These are phyloP conservation scores for Coemansia sp. DNA, from an alignment of 371 early-diverging fungal genomes.

Conservation along the genomic window DNA sequence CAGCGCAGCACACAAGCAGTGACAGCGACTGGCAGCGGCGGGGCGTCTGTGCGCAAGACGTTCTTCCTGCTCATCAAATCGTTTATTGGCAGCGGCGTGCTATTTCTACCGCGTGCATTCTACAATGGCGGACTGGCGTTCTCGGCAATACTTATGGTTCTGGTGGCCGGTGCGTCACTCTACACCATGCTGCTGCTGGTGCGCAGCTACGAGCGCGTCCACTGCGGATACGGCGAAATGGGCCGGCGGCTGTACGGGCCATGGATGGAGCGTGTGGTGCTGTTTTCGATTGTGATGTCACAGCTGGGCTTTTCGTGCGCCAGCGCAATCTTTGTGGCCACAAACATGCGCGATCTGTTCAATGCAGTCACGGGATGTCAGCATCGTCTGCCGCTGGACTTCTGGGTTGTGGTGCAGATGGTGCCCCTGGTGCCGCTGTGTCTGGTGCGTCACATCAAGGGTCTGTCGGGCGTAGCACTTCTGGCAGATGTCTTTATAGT, in stretches of 20 bases:
- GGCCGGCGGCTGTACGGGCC: conserved; percentile 76
- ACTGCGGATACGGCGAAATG: conserved; percentile 85
- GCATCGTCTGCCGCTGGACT: conserved; percentile 40
- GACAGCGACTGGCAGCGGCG: neutral
- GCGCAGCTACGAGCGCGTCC: conserved; percentile 58
- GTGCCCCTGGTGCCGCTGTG: conserved; percentile 72
- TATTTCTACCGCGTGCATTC: conserved; percentile 75
- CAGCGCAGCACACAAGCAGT: neutral
- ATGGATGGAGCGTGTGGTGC: conserved; percentile 69
- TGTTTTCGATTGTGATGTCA: conserved; percentile 78
- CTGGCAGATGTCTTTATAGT: conserved; percentile 83
- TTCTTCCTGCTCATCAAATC: conserved; percentile 69
- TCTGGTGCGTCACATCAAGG: conserved; percentile 79
- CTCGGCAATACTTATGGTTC: conserved; percentile 58
- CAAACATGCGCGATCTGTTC: conserved; percentile 68
- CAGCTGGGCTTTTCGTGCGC: conserved; percentile 86
- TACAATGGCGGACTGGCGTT: conserved; percentile 72
- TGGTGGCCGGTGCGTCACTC: conserved; percentile 60
- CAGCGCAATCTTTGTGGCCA: conserved; percentile 77
- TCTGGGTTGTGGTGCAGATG: conserved; percentile 67
- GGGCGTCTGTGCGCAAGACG: conserved; percentile 63
- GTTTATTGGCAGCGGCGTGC: conserved; percentile 73
- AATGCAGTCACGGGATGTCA: conserved; percentile 61
- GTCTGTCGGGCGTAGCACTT: conserved; percentile 73
- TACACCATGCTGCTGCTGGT: conserved; percentile 64